phyloP scores from a whole-genome alignment of 169 alveolate genomes.

The Plasmodium vinckei region DNA sequence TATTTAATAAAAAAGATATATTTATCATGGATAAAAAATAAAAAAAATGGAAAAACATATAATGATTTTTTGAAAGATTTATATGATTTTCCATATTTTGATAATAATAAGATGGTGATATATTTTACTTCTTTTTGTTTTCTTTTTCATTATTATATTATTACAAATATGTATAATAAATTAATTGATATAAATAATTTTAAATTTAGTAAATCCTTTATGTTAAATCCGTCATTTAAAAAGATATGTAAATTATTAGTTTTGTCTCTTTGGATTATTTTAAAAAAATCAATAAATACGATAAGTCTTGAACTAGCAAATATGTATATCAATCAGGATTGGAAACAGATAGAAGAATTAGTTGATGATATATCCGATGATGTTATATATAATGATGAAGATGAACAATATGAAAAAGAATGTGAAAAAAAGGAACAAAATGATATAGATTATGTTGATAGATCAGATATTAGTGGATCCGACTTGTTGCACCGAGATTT shows the following conservation, averaged over 20 bases:
- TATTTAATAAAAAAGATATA: conserved; percentile 48
- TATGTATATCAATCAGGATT: neutral
- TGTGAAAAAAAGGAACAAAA: conserved; percentile 21
- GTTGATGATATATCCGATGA: conserved; percentile 33
- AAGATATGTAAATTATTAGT: conserved; percentile 21
- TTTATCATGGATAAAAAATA: conserved; percentile 30
- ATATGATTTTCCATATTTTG: conserved; percentile 51
- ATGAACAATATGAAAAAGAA: conserved; percentile 44
- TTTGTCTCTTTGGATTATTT: conserved; percentile 34
- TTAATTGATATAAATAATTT: conserved; percentile 29
- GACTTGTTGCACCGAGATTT: neutral
- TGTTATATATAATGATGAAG: conserved; percentile 51
- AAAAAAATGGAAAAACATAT: conserved; percentile 18
- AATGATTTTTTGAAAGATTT: conserved; percentile 27
- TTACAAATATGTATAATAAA: conserved; percentile 33
- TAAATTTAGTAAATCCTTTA: neutral
- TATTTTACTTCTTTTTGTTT: conserved; percentile 54
- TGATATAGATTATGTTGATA: conserved; percentile 21
- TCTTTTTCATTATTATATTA: conserved; percentile 37
- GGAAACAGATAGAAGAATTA: conserved; percentile 15
- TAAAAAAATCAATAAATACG: conserved; percentile 17
- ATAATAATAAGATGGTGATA: conserved; percentile 30
- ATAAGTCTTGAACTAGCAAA: conserved; percentile 19
- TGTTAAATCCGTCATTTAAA: conserved; percentile 19
- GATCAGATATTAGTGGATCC: neutral